Conservation (phyloP, 2,329 filamentous ascomycete species). For the Grosmannia clavigera region DNA sequence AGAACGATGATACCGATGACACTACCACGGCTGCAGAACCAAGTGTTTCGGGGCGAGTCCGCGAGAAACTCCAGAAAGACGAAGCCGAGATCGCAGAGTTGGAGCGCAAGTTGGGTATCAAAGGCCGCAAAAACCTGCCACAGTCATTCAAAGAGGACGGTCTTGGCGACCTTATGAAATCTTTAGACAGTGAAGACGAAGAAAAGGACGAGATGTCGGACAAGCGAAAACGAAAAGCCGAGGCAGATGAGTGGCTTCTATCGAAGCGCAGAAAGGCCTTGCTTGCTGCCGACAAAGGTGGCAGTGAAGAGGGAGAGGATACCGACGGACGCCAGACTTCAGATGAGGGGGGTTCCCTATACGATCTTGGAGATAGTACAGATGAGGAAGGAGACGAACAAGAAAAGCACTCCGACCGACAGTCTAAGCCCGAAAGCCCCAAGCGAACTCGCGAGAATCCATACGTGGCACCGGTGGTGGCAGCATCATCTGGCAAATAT, state of each 20-base stretch:
- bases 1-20: conserved; percentile 9
- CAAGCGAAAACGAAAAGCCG: conserved; percentile 47
- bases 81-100: conserved; percentile 79
- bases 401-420: neutral
- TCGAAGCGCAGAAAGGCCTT: conserved; percentile 40
- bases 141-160: conserved; percentile 73
- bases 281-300: conserved; percentile 11
- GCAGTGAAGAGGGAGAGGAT: conserved; percentile 18
- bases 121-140: conserved; percentile 59
- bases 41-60: conserved; percentile 27
- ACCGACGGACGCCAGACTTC: conserved; percentile 15
- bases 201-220: conserved; percentile 37
- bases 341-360: conserved; percentile 16
- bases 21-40: conserved; percentile 9
- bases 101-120: conserved; percentile 79
- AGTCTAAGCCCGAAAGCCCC: neutral
- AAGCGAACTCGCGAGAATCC: conserved; percentile 56
- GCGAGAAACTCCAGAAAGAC: conserved; percentile 60
- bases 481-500: conserved; percentile 53
- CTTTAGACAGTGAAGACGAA: conserved; percentile 29
- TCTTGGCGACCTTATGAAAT: conserved; percentile 57
- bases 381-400: conserved; percentile 16
- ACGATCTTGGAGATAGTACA: conserved; percentile 13
- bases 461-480: conserved; percentile 60
- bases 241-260: conserved; percentile 48